Evolutionary conservation across 129 eudicot genomes (phyloP).

Genomic region (carrot (Daucus carota)): DH1_v3.0 NC_030389.2:12509501-12510000

Average conservation of each 20-base stretch:
- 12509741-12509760: too few relatives aligned
- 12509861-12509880: constrained; percentile 35
- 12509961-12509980: constrained; percentile 33
- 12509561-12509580: constrained; percentile 13
- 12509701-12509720: constrained; percentile 3
- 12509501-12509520: constrained; percentile 13
- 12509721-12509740: constrained; percentile 25
- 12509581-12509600: neutral
- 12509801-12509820: constrained; percentile 41
- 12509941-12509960: constrained; percentile 28
- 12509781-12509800: constrained; percentile 73
- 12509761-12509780: constrained; percentile 39
- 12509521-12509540: constrained; percentile 38
- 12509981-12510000: constrained; percentile 45
- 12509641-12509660: neutral
- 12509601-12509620: neutral
- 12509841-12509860: constrained; percentile 24
- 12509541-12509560: constrained; percentile 51
- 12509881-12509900: constrained; percentile 23
- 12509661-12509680: too few relatives aligned
- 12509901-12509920: constrained; percentile 15
- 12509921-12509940: constrained; percentile 29
- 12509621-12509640: neutral
- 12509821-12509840: constrained; percentile 23
- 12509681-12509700: neutral